Conservation (phyloP, 768 basidiomycete species). For the Boletus coccyginus region DNA sequence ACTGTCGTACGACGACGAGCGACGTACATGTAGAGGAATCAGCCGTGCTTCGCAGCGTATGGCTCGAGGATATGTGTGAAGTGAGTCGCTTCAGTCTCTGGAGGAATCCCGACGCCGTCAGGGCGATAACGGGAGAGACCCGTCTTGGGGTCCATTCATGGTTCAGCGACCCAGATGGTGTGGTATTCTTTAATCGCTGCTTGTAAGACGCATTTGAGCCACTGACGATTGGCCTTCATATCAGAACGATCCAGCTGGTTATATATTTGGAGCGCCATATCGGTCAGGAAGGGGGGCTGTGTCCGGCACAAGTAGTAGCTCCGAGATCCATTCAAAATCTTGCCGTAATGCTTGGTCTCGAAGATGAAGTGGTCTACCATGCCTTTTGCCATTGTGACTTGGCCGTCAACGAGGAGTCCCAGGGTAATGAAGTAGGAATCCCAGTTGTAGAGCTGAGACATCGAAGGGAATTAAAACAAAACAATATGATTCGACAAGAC, state of each 20-base stretch:
- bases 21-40: conserved; percentile 99
- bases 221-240: too few relatives aligned
- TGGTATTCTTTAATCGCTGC: too few relatives aligned
- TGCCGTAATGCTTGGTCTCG: conserved; percentile 97
- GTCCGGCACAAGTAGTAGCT: conserved; percentile 94
- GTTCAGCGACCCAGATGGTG: too few relatives aligned
- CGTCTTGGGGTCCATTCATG: too few relatives aligned
- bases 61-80: conserved; percentile 98
- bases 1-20: conserved; percentile 24
- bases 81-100: conserved; percentile 48
- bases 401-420: too few relatives aligned
- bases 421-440: too few relatives aligned
- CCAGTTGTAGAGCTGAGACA: too few relatives aligned
- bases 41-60: conserved; percentile 81
- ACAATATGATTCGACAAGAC: too few relatives aligned
- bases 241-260: conserved; percentile 79
- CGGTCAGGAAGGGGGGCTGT: conserved; percentile 97
- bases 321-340: conserved; percentile 94
- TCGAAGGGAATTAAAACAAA: too few relatives aligned
- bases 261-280: conserved; percentile 97
- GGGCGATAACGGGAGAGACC: too few relatives aligned
- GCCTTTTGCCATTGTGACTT: conserved; percentile 63
- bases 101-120: too few relatives aligned
- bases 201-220: too few relatives aligned
- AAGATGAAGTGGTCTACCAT: conserved; percentile 99